Conservation (phyloP, 208 protist species). For the Trypanosoma mega region DNA sequence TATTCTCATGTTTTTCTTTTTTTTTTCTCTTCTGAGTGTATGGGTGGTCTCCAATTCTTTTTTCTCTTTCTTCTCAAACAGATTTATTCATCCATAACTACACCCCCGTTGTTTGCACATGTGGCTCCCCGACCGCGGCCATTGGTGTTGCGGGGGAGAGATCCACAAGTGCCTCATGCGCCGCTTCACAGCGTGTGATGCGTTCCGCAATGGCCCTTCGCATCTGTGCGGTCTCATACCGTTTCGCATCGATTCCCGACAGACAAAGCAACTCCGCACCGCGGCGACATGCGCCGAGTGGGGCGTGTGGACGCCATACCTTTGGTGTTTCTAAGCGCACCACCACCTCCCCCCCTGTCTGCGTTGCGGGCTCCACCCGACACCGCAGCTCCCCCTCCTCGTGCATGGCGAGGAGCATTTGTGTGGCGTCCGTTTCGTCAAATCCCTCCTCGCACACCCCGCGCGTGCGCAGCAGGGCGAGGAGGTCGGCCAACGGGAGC, state of each 20-base stretch:
- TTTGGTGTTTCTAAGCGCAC: conserved; percentile 11
- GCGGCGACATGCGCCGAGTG: conserved; percentile 7
- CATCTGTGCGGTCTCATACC: conserved; percentile 1
- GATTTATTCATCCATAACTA: too few relatives aligned
- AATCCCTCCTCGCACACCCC: not conserved
- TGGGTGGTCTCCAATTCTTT: too few relatives aligned
- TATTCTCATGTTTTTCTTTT: too few relatives aligned
- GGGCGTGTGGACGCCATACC: too few relatives aligned
- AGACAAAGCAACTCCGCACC: conserved; percentile 12
- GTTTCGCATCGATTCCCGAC: not conserved
- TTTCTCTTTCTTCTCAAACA: too few relatives aligned
- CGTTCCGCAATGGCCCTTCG: conserved; percentile 5
- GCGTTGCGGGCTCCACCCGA: not conserved
- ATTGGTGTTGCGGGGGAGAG: too few relatives aligned
- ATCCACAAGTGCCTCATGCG: conserved; percentile 9
- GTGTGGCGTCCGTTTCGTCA: conserved; percentile 9
- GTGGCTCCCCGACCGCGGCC: too few relatives aligned
- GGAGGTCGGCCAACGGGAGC: conserved; percentile 31
- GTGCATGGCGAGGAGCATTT: conserved; percentile 41
- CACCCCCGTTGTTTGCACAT: too few relatives aligned
- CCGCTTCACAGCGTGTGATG: conserved; percentile 12
- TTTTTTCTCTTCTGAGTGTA: too few relatives aligned
- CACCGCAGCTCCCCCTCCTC: conserved; percentile 25
- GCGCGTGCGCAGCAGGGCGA: conserved; percentile 6
- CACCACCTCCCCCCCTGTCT: not conserved